A percentile compares a stretch with the other conserved stretches of the same genome.
These are phyloP conservation scores for Tetraselmis chui DNA, from an alignment of 139 green algal species.

Conservation along the genomic window DNA sequence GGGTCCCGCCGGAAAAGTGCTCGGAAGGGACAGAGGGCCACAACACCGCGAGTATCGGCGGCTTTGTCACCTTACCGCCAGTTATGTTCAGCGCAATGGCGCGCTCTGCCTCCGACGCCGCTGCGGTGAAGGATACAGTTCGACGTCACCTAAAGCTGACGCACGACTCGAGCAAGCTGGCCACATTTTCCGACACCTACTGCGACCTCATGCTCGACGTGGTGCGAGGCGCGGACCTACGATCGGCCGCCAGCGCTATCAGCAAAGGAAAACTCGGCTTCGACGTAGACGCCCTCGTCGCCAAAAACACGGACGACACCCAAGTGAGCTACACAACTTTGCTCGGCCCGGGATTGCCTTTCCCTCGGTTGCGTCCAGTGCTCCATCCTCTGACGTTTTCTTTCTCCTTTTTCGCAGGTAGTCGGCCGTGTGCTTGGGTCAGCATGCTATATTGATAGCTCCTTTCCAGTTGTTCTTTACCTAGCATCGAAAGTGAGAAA, in stretches of 20 bases:
- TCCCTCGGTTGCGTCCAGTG: too few species aligned
- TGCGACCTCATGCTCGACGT: constrained; percentile 28
- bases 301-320: constrained; percentile 12
- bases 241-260: neutral
- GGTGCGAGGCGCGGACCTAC: constrained; percentile 13
- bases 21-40: constrained; percentile 46
- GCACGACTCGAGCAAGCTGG: constrained; percentile 46
- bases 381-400: too few species aligned
- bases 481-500: constrained; percentile 31
- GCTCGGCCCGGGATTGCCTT: too few species aligned
- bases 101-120: constrained; percentile 5
- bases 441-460: constrained; percentile 55
- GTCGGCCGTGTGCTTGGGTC: constrained; percentile 39
- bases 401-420: too few species aligned
- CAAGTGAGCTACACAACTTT: too few species aligned
- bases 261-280: neutral
- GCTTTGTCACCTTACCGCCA: constrained; percentile 59
- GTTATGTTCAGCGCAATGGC: constrained; percentile 32
- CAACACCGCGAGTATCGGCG: constrained; percentile 54
- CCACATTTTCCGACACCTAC: constrained; percentile 35
- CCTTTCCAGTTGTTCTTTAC: constrained; percentile 43
- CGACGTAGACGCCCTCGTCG: neutral
- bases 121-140: constrained; percentile 15
- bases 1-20: constrained; percentile 41
- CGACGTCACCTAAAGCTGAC: constrained; percentile 39